Conservation (phyloP, 2,329 filamentous ascomycete genomes). For the Botrytis sinoallii region DNA sequence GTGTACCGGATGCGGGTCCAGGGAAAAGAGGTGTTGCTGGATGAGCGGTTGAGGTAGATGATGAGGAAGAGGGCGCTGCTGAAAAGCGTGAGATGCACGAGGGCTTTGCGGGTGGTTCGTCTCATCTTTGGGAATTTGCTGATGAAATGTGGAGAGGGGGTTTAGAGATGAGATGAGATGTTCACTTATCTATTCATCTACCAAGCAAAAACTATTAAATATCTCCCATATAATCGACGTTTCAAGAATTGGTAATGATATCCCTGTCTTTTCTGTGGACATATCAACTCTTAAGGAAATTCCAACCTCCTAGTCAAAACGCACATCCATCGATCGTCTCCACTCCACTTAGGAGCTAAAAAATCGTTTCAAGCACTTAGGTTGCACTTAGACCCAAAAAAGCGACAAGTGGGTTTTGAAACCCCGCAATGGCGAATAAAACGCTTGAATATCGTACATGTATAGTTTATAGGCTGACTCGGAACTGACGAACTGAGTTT, state of each 20-base stretch:
- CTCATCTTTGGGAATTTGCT: conserved; percentile 34
- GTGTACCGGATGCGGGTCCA: conserved; percentile 46
- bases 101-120: conserved; percentile 39
- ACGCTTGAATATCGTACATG: not conserved
- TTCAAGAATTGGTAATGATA: not conserved
- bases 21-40: conserved; percentile 38
- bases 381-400: not conserved
- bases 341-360: too few relatives aligned
- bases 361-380: not conserved
- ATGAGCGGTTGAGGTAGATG: conserved; percentile 38
- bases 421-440: not conserved
- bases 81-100: conserved; percentile 41
- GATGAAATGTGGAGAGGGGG: too few relatives aligned
- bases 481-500: not conserved
- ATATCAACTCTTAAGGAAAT: not conserved
- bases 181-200: not conserved
- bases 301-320: too few relatives aligned
- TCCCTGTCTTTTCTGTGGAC: not conserved
- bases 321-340: too few relatives aligned
- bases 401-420: not conserved
- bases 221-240: not conserved
- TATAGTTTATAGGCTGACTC: not conserved
- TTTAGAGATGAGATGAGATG: not conserved
- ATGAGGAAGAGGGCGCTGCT: conserved; percentile 38
- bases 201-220: not conserved